Evolutionary conservation across 1,284 basidiomycete genomes (phyloP).

Genomic region (Prillingera fragicola): DNA sequence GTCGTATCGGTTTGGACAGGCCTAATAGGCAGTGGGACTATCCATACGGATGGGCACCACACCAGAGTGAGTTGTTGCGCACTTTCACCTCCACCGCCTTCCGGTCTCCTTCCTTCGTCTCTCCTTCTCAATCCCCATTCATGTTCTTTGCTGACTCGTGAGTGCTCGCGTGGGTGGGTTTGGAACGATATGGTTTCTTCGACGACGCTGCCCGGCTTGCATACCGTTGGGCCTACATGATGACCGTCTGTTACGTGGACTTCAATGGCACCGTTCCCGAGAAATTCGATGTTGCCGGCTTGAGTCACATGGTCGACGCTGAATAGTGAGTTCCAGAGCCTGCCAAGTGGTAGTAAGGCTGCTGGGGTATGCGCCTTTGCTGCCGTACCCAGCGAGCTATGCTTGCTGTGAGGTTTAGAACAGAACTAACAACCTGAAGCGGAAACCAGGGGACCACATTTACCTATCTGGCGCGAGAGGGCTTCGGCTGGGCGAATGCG

Average conservation of each 20-base stretch:
- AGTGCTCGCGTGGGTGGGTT: slow-evolving; percentile 95
- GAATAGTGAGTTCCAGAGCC: slow-evolving; percentile 59
- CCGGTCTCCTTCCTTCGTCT: too few relatives aligned
- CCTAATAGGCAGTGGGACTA: slow-evolving; percentile 93
- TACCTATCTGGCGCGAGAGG: slow-evolving; percentile 90
- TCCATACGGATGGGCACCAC: slow-evolving; percentile 72
- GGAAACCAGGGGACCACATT: slow-evolving; percentile 98
- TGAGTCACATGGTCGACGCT: slow-evolving; percentile 92
- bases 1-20: slow-evolving; percentile 86
- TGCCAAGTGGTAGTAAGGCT: neutral
- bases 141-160: too few relatives aligned
- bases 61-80: too few relatives aligned
- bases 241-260: slow-evolving; percentile 60
- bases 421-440: slow-evolving; percentile 27
- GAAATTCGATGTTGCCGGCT: slow-evolving; percentile 95
- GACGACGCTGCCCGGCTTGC: slow-evolving; percentile 89
- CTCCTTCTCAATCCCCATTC: too few relatives aligned
- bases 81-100: too few relatives aligned
- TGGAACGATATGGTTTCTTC: slow-evolving; percentile 91
- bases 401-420: too few relatives aligned
- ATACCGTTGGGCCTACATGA: slow-evolving; percentile 95
- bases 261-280: slow-evolving; percentile 97
- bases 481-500: slow-evolving; percentile 89
- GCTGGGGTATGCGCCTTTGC: too few relatives aligned
- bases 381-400: too few relatives aligned